Evolutionary conservation across 495 filamentous ascomycete species (phyloP).

Genomic region (Xylaria flabelliformis): DNA sequence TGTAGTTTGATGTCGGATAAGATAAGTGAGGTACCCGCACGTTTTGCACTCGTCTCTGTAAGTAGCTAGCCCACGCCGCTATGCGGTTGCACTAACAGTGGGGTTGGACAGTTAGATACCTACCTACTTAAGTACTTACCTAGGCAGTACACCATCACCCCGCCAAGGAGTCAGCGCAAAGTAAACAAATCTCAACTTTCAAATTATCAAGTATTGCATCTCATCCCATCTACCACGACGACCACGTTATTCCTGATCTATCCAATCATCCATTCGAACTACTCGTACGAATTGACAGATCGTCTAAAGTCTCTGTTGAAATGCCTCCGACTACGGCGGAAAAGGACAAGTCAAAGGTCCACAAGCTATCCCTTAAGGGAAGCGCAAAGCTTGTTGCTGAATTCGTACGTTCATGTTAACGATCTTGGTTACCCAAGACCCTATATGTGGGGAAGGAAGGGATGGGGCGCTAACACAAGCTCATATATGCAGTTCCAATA

Average conservation of each 20-base stretch:
- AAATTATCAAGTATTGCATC: not conserved
- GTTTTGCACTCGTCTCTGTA: not conserved
- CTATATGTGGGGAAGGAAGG: not conserved
- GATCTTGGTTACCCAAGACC: not conserved
- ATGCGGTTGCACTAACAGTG: not conserved
- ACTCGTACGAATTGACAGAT: not conserved
- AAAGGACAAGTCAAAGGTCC: slow-evolving; percentile 89
- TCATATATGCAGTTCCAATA: slow-evolving; percentile 78
- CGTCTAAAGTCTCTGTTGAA: not conserved
- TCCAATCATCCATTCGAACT: no score
- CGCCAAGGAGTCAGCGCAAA: slow-evolving; percentile 36
- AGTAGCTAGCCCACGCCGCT: not conserved
- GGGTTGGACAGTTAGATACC: not conserved
- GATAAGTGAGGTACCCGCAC: not conserved
- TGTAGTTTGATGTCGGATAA: not conserved
- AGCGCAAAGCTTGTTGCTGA: slow-evolving; percentile 91
- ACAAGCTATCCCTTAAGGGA: slow-evolving; percentile 94
- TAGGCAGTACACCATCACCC: no score
- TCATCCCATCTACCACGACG: not conserved
- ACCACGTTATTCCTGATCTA: not conserved
- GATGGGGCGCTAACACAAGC: not conserved
- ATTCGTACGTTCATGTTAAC: slow-evolving; percentile 70
- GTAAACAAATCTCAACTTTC: slow-evolving; percentile 37
- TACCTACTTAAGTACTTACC: no score
- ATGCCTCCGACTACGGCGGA: slow-evolving; percentile 43